Evolutionary conservation across 73 alveolate species (phyloP).

Genomic region (Stentor coeruleus): DNA sequence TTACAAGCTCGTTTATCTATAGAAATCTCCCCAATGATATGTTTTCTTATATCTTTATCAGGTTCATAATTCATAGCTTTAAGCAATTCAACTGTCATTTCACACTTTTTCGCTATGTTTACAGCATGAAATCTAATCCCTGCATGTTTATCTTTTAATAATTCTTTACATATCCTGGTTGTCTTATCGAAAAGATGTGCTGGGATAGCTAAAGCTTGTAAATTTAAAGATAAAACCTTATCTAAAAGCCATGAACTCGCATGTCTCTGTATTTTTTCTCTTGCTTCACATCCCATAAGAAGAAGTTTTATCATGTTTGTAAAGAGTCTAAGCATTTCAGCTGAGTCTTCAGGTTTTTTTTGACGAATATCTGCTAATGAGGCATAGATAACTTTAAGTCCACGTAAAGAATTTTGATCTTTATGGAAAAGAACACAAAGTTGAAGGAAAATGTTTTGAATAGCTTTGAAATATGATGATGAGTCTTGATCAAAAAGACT

Average conservation of each 20-base stretch:
- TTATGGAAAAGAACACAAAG: background rate
- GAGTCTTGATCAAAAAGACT: background rate
- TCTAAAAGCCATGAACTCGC: background rate
- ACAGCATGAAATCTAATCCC: background rate
- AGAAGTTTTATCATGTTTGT: background rate
- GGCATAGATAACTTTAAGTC: background rate
- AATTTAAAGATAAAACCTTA: background rate
- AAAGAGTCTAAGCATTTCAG: background rate
- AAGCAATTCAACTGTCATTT: background rate
- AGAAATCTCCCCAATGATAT: background rate
- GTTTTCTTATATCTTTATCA: background rate
- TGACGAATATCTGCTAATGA: background rate
- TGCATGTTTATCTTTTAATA: background rate
- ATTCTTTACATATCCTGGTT: background rate
- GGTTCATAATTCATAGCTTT: background rate
- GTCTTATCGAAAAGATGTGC: background rate
- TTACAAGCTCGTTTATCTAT: background rate
- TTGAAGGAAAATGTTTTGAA: background rate
- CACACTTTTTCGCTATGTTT: background rate
- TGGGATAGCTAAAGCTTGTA: background rate
- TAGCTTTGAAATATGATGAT: background rate
- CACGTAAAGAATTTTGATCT: background rate
- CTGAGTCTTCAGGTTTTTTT: background rate
- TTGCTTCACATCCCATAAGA: constrained; percentile 8
- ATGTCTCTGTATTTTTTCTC: background rate